Percentiles rank a stretch among this genome's conserved stretches.
Evolutionary conservation across 371 early-diverging fungal genomes (phyloP).

Genomic region (Lichtheimia ramosa): DNA sequence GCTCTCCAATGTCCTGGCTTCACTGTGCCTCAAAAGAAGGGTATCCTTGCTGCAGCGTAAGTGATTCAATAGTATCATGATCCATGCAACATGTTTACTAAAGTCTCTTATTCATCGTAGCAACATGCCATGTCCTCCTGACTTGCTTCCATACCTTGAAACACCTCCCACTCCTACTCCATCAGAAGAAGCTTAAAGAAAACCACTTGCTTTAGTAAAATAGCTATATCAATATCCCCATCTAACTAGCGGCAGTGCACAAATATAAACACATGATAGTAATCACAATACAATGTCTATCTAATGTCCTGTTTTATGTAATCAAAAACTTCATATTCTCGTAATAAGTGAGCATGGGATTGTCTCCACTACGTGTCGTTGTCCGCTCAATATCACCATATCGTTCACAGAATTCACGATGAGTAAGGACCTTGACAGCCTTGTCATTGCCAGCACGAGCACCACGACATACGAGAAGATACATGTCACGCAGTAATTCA

Average conservation of each 20-base stretch:
- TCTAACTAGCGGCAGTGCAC: no score
- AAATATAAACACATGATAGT: no score
- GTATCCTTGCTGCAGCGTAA: constrained; percentile 25
- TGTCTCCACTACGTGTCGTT: constrained; percentile 83
- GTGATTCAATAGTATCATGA: not conserved
- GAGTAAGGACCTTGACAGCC: constrained; percentile 65
- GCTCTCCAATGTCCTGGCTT: constrained; percentile 60
- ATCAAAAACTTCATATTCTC: constrained; percentile 86
- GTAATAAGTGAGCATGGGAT: constrained; percentile 93
- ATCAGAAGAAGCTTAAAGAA: not conserved
- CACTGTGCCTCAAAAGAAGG: constrained; percentile 62
- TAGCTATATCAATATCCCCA: no score
- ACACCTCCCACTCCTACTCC: not conserved
- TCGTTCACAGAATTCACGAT: constrained; percentile 76
- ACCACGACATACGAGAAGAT: constrained; percentile 64
- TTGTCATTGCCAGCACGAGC: constrained; percentile 41
- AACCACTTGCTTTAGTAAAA: no score
- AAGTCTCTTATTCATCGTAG: not conserved
- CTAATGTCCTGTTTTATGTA: constrained; percentile 18
- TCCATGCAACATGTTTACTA: not conserved
- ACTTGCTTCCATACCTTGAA: constrained; percentile 8
- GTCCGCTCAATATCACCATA: constrained; percentile 81
- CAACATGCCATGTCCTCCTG: constrained; percentile 8
- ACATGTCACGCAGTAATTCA: constrained; percentile 78
- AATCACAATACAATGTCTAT: not conserved